Conservation (phyloP, 2,329 filamentous ascomycete genomes). For the Xylogone sp. region DNA sequence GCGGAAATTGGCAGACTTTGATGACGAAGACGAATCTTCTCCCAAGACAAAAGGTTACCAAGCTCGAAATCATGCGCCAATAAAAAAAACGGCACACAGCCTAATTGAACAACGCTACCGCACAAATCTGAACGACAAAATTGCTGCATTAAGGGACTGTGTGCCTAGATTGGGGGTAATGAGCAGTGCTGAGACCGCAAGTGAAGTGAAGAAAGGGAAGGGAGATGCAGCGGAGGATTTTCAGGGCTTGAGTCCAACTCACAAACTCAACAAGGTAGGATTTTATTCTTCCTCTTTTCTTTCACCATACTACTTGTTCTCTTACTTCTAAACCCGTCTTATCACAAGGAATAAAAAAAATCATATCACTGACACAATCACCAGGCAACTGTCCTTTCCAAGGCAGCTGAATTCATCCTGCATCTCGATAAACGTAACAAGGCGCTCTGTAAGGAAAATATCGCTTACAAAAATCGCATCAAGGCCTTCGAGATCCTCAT, state of each 20-base stretch:
- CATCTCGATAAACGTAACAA: slow-evolving; percentile 89
- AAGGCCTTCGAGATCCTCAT: slow-evolving; percentile 64
- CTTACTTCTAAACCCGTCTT: no score
- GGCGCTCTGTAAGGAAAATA: slow-evolving; percentile 77
- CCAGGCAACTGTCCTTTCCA: slow-evolving; percentile 64
- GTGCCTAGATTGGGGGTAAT: slow-evolving; percentile 65
- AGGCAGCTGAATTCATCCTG: slow-evolving; percentile 92
- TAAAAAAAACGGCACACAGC: slow-evolving; percentile 79
- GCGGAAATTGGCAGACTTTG: slow-evolving; percentile 30
- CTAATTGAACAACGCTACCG: slow-evolving; percentile 84
- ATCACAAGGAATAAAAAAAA: no score
- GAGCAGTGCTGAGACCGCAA: slow-evolving; percentile 8
- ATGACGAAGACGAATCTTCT: slow-evolving; percentile 15
- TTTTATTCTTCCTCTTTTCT: background rate
- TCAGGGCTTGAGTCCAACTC: slow-evolving; percentile 58
- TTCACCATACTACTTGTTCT: background rate
- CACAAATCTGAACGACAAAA: slow-evolving; percentile 81
- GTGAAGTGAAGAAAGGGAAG: slow-evolving; percentile 34
- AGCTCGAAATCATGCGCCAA: slow-evolving; percentile 32
- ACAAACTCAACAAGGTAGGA: slow-evolving; percentile 64
- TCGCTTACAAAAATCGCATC: slow-evolving; percentile 70
- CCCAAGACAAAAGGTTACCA: slow-evolving; percentile 6
- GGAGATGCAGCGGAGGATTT: slow-evolving; percentile 52
- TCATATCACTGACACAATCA: background rate
- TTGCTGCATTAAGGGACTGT: slow-evolving; percentile 69